Conservation (phyloP, 2,329 filamentous ascomycete species). For the Monilinia polystroma region DNA sequence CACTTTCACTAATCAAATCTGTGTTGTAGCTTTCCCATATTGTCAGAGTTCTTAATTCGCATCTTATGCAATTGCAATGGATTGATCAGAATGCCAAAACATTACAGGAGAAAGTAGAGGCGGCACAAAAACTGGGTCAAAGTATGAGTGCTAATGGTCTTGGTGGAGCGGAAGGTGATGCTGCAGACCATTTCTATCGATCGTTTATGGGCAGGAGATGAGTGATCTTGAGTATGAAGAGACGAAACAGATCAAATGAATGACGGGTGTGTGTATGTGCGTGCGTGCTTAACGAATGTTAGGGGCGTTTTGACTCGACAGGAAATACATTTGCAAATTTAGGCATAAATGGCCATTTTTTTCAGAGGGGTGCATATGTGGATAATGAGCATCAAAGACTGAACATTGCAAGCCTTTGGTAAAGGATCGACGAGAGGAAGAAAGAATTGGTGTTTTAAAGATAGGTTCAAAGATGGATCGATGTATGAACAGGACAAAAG, state of each 20-base stretch:
- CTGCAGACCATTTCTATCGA: conserved; percentile 85
- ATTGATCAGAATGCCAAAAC: conserved; percentile 84
- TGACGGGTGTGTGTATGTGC: background rate
- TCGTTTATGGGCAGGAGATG: conserved; percentile 75
- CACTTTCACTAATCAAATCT: conserved; percentile 25
- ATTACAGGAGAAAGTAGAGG: conserved; percentile 77
- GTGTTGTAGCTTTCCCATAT: conserved; percentile 78
- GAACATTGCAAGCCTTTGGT: background rate
- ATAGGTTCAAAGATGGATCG: background rate
- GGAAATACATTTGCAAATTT: conserved; percentile 9
- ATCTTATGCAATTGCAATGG: conserved; percentile 87
- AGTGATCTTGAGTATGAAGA: background rate
- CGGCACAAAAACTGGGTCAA: conserved; percentile 77
- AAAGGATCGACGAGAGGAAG: background rate
- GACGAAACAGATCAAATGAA: background rate
- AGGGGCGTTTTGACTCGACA: conserved; percentile 16
- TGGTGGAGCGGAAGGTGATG: conserved; percentile 63
- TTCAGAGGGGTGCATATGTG: conserved; percentile 7
- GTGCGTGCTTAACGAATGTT: conserved; percentile 1
- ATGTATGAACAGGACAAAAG: background rate
- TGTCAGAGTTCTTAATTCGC: conserved; percentile 89
- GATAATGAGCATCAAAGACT: conserved; percentile 17
- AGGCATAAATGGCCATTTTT: conserved; percentile 11
- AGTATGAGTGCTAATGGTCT: conserved; percentile 55
- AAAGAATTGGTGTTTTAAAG: background rate